Evolutionary conservation across 2,329 filamentous ascomycete species (phyloP), one percentile per base, ranked within the genome.

Genomic region (Macroventuria anomochaeta): DNA sequence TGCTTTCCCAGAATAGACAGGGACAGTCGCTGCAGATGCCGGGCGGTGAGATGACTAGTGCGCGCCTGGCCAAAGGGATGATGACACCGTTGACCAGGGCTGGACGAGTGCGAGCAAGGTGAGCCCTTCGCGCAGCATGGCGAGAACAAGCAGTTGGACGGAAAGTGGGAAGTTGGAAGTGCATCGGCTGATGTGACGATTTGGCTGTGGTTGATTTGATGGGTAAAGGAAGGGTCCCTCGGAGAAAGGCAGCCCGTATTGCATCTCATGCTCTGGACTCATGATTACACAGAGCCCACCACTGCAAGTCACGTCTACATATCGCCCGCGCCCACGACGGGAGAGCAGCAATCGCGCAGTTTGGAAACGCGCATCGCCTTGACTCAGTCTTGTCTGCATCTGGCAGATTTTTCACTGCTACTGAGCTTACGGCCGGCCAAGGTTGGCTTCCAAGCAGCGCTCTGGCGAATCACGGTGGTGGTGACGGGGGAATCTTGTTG

Each of bases 41-140:
- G 53, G 63, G 70, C 70, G 70, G 70, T 73, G 69, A 72, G 57
- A 68, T 72, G 70, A 74, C 70, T 74, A 70, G 70, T 61, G 69
- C 55, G 11, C 32, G 39, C 10, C 25, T 51, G 62, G 55, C 58
- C 55, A 44, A 55, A 57, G 58, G 55, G 52, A 58, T 59, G 60
- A 74, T 72, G 68, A 74, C 69, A 71, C 57, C 60, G 69, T 67
- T 33, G 44, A 40, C 15, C 37, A 41, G 42, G 29, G 32, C 20
- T n/a, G 54, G 44, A n/a, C 25, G 18, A 47, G 58, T 46, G 39
- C 54, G 41, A 29, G 53, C 57, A 58, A 60, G 61, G 65, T 58
- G 63, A 61, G n/a, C 51, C 58, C 57, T 63, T 59, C 57, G 61
- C 59, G 64, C 57, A 48, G 49, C 48, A 33, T 23, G 46, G 53